These are phyloP conservation scores for Epichloe uncinata DNA, from an alignment of 2,329 filamentous ascomycete genomes.

Conservation along the genomic window DNA sequence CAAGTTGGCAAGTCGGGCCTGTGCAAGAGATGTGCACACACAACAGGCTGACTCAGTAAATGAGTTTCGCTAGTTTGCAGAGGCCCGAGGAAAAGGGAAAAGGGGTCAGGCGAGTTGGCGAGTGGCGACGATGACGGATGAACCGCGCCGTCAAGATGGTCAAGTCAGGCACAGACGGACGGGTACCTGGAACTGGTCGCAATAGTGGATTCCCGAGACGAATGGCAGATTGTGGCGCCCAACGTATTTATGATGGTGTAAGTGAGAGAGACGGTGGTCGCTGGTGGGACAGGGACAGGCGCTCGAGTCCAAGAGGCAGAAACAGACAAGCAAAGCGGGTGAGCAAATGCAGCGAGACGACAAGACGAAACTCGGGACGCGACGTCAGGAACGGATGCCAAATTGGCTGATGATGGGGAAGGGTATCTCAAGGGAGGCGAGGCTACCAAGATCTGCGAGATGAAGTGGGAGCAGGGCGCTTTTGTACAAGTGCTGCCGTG, in stretches of 20 bases:
- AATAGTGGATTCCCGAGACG: slow-evolving; percentile 5
- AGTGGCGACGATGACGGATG: not conserved
- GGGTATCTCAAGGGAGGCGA: slow-evolving; percentile 5
- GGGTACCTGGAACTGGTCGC: slow-evolving; percentile 12
- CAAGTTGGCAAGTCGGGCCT: not conserved
- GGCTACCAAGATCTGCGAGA: not conserved
- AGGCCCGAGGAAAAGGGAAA: not conserved
- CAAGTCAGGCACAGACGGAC: slow-evolving; percentile 7
- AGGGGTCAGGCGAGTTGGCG: not conserved
- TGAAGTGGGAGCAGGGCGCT: slow-evolving; percentile 9
- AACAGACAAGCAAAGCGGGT: not conserved
- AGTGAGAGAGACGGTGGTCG: not conserved
- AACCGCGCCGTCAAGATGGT: slow-evolving; percentile 5
- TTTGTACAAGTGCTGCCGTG: slow-evolving; percentile 8
- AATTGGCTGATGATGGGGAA: slow-evolving; percentile 5
- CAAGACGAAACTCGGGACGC: not conserved
- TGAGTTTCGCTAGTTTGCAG: not conserved
- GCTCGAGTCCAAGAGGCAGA: not conserved
- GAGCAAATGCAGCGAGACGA: not conserved
- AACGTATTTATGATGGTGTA: not conserved
- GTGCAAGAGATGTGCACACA: not conserved
- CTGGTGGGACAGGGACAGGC: not conserved
- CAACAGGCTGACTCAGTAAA: not conserved
- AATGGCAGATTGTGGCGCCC: slow-evolving; percentile 9
- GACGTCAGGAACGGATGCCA: slow-evolving; percentile 1